Evolutionary conservation across 2,329 filamentous ascomycete genomes (phyloP), one percentile per base, ranked within the genome.

Genomic region (Mariannaea elegans): DNA sequence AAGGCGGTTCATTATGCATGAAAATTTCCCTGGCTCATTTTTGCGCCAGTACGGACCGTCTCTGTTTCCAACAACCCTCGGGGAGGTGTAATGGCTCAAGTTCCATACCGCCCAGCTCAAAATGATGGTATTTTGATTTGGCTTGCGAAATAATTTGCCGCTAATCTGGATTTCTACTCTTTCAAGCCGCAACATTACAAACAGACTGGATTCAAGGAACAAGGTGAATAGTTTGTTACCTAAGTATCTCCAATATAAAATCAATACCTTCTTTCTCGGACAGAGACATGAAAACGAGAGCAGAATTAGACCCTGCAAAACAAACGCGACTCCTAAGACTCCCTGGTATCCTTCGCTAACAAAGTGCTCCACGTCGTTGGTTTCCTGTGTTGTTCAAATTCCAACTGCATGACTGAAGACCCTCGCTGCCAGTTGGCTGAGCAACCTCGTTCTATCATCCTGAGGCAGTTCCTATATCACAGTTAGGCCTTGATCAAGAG

Each of bases 361-460:
- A 53, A 42, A 21, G 45, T 10, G 2, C 46, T 34, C 27, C 44
- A n/a, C 5, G 49, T 24, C 6, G 8, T 18, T 9, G 19, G 12
- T 9, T 44, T 14, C 16, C 36, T 32, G 14, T 21, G 31, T 18
- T 14, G 14, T 7, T 69, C 61, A 84, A 27, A 82, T 75, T 7
- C 88, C 87, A 32, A 92, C 89, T 18, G 89, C 90, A 75, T 93
- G 90, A 64, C 90, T 91, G 73, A 97, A 94, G 1, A 97, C 90
- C 77, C 92, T 94, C 27, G 89, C 88, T 1, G 94, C 94, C 72
- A 98, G 78, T 76, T 96, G 91, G 73, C 89, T 90, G 62, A 98
- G 81, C 70, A 99, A 77, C 75, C 88, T 88, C 54, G 93, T 88
- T 72, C 92, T 90, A 72, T 97, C 94, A 49, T 83, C 84, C 76